Evolutionary conservation across 164 flowering plant genomes (phyloP), one percentile per base, ranked within the genome.

Genomic region (Dillenia turbinata): DNA sequence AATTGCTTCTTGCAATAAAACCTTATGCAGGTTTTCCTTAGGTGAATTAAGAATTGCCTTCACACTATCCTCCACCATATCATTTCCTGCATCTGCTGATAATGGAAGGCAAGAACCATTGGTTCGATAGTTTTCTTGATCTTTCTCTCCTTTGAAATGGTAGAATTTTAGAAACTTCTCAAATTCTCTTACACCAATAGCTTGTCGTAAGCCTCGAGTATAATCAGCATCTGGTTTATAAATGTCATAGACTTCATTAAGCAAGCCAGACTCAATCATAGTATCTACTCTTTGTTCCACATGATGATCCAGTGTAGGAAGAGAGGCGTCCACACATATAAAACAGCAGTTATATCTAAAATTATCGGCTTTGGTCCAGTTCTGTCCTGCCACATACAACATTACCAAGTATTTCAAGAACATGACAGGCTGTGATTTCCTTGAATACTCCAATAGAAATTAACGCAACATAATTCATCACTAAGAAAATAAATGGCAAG

Each of bases 151-250:
- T 10, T 66, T 60, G 46, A 63, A 59, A 51, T 58, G 70, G 65
- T 58, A 73, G 64, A 48, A 66, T 55, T 62, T 69, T 19, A 94
- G 57, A 81, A 86, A 88, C 56, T 81, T 73, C 61, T 84, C 88
- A 69, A 94, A 94, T 64, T 94, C 99, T 44, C 97, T 77, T 1
- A 91, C 97, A 63, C 99, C 97, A 66, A 92, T 94, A 46, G 97
- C 96, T 69, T 94, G 97, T 60, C 80, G 70, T 57, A 89, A 60
- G 52, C 96, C 96, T 71, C 86, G 73, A 46, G 97, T 88, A 68
- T 94, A 92, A 71, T 84, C 87, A 16, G 86, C 83, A 71, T 83
- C 71, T 44, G 47, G 69, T 52, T 64, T 73, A 73, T 80, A 88
- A 60, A 91, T 81, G 52, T 85, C 85, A 69, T 57, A 68, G 50